Evolutionary conservation across 2,329 filamentous ascomycete genomes (phyloP), one percentile per base, ranked within the genome.

Genomic region (Fusarium staphyleae): DNA sequence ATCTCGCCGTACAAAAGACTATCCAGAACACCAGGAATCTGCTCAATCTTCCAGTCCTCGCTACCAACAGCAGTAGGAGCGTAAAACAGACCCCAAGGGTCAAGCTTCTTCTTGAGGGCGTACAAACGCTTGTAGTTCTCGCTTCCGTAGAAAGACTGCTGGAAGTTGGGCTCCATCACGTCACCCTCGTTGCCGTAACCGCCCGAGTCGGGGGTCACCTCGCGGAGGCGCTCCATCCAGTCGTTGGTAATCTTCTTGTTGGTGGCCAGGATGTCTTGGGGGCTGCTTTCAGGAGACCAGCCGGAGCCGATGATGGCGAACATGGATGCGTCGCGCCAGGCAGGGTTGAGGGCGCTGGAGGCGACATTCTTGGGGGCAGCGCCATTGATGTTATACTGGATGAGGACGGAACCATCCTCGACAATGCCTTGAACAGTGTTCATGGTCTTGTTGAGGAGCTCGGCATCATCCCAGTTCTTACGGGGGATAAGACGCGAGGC

Each of bases 261-360:
- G 42, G 70, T 48, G 22, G 67, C 69, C 29, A 51, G 42, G 22
- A 50, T 50, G 10, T 54, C 45, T 5, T 43, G 11, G 16, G 53
- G 40, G 12, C 36, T 49, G 15, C 30, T 47, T 18, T 40, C 34
- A 26, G 44, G 29, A 8, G 48, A 54, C 63, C 63, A 66, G 40
- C 49, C 47, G 5, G 55, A 37, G 4, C 62, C 62, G 24, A 63
- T 57, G 55, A 76, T 75, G 41, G 62, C 62, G 47, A 72, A 72
- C 67, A 76, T 67, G 29, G 69, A 63, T 5, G 72, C 71, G 2
- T 72, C 70, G 11, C 79, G 70, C 78, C 78, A 82, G 2, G 78
- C 78, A 0, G 78, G 78, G 45, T 75, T 75, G 19, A 74, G 65
- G 10, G 74, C 70, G 14, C 74, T 77, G 36, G 66, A 64, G 10